These are phyloP conservation scores for Russula sp. DNA, from an alignment of 768 basidiomycete species.

Conservation along the genomic window DNA sequence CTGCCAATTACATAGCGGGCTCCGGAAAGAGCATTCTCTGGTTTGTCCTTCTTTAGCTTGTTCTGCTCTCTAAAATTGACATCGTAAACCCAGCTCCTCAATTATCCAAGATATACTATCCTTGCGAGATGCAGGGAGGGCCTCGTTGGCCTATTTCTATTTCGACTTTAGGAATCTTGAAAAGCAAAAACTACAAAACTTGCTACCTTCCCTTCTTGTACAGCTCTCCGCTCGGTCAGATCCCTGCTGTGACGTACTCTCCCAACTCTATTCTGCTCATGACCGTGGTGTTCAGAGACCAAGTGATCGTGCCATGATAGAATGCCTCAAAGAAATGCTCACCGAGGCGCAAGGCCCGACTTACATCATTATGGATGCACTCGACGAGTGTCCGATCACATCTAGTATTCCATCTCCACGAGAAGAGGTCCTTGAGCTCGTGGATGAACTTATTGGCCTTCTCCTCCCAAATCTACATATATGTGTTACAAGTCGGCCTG, in stretches of 20 bases:
- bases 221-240: neutral
- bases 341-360: neutral
- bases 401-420: no score
- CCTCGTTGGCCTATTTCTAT: conserved; percentile 5
- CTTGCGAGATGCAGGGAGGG: neutral
- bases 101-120: neutral
- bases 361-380: conserved; percentile 8
- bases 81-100: neutral
- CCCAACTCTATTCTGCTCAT: neutral
- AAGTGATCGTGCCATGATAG: neutral
- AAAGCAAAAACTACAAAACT: neutral
- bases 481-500: conserved; percentile 8
- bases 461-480: neutral
- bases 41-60: neutral
- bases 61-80: neutral
- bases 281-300: neutral
- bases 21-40: conserved; percentile 3
- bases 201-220: conserved; percentile 2
- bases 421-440: neutral
- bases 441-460: neutral
- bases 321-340: conserved; percentile 7
- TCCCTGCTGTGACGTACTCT: neutral
- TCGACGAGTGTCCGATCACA: no score
- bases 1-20: neutral
- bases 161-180: neutral